Evolutionary conservation across 2,329 filamentous ascomycete genomes (phyloP), one percentile per base, ranked within the genome.

Genomic region (Alternaria angustiovoidea): DNA sequence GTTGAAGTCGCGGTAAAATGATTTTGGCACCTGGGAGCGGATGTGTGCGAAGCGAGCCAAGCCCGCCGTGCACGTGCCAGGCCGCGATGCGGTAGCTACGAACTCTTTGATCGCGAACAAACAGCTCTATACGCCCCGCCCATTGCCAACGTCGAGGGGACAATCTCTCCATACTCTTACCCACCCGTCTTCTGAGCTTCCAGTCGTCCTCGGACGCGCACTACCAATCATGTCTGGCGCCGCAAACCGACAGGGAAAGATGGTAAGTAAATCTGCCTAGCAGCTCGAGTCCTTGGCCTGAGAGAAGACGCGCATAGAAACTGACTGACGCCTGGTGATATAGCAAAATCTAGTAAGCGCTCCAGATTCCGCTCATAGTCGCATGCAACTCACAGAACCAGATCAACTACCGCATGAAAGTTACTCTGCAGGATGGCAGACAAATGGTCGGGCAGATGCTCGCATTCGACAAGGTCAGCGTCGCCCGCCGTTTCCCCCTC

Each of bases 321-420:
- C 77, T 75, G 78, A 79, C 76, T 80, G 71, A 78, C 80, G 78
- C 62, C 64, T 61, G 72, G 74, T 75, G 67, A 49, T 78, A 57
- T 81, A 89, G 87, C 84, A 87, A 87, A 88, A 88, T 78, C 83
- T 88, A 78, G 87, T 89, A 84, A 82, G 86, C 82, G 61, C 67
- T 57, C 69, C 66, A 67, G 57, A 54, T 43, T 54, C 60, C 48
- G 54, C 54, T 51, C 62, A 51, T 43, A 59, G 41, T 43, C 56
- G 57, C 65, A 57, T 54, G 59, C 38, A 57, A 65, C 64, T 73
- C 59, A 77, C 70, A 61, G 39, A 46, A 20, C 48, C 67, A 98
- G 95, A 96, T 99, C 87, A 98, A 99, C 85, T 98, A 96, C 86
- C 93, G 94, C 82, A 98, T 99, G 94, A 91, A 94, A 78, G 91